Percentiles rank a stretch among this genome's conserved stretches.
Conservation (phyloP, 139 green algal species). For the Raphidocelis subcapitata region DNA sequence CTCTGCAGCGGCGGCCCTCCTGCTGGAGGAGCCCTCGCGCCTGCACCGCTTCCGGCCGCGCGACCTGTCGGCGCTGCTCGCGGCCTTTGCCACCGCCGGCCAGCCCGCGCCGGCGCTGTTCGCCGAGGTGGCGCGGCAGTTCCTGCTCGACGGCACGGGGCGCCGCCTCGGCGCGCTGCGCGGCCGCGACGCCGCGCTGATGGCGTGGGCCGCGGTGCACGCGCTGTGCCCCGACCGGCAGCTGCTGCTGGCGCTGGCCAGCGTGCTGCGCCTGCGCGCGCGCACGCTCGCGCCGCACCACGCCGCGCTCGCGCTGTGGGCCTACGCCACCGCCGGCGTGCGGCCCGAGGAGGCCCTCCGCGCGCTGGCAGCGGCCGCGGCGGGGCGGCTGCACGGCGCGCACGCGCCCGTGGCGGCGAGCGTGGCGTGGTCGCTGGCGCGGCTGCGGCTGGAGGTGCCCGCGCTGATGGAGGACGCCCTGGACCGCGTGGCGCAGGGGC, state of each 20-base stretch:
- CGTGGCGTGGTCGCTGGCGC: slow-evolving; percentile 4
- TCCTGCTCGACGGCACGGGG: neutral
- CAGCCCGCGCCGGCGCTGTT: too few relatives aligned
- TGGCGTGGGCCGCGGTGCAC: slow-evolving; percentile 14
- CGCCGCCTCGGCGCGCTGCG: slow-evolving; percentile 3
- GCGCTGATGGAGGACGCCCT: slow-evolving; percentile 19
- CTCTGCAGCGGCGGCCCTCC: too few relatives aligned
- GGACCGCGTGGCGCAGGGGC: neutral
- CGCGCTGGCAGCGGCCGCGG: slow-evolving; percentile 1
- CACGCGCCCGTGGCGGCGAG: slow-evolving; percentile 8
- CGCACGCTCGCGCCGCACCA: slow-evolving; percentile 2
- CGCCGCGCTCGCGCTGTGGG: slow-evolving; percentile 18
- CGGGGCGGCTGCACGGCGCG: slow-evolving; percentile 12
- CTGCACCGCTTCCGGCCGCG: too few relatives aligned
- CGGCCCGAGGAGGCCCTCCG: neutral
- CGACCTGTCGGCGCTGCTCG: too few relatives aligned
- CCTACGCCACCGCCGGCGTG: slow-evolving; percentile 8
- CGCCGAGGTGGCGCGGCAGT: neutral
- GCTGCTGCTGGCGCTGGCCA: slow-evolving; percentile 21
- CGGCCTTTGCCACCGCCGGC: too few relatives aligned
- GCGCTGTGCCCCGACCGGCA: slow-evolving; percentile 10
- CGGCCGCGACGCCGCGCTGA: slow-evolving; percentile 11
- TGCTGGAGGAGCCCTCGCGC: too few relatives aligned
- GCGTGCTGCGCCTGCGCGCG: neutral
- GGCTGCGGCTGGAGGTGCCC: slow-evolving; percentile 7